A percentile compares a stretch with the other conserved stretches of the same genome.
Conservation (phyloP, 2,329 filamentous ascomycete genomes). For the Berkeleyomyces rouxiae region DNA sequence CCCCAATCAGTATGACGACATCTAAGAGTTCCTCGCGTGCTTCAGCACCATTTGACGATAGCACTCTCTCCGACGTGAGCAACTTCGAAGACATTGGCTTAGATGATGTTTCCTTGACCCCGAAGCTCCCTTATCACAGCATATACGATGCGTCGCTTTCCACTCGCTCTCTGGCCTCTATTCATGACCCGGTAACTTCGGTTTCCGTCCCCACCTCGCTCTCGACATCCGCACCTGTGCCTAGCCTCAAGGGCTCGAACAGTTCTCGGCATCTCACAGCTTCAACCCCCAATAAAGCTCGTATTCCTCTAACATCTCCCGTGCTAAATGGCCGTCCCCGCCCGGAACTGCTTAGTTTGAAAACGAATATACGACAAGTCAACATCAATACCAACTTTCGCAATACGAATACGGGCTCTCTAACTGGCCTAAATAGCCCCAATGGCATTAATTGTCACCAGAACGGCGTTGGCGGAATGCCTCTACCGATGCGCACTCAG, state of each 20-base stretch:
- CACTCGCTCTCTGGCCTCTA: conserved; percentile 18
- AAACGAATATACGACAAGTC: conserved; percentile 28
- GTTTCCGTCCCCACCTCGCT: conserved; percentile 11
- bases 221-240: conserved; percentile 2
- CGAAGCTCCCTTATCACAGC: conserved; percentile 13
- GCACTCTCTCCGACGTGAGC: conserved; percentile 53
- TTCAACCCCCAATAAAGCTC: conserved; percentile 5
- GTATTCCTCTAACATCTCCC: conserved; percentile 20
- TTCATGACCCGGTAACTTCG: conserved; percentile 21
- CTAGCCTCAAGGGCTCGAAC: conserved; percentile 7
- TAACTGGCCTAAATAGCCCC: conserved; percentile 18
- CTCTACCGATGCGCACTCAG: conserved; percentile 11
- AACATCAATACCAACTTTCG: conserved; percentile 34
- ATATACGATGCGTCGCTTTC: conserved; percentile 16
- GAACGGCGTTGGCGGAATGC: conserved; percentile 9
- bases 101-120: conserved; percentile 37
- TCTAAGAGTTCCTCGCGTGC: conserved; percentile 81
- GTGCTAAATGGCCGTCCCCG: conserved; percentile 18
- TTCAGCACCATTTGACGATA: conserved; percentile 61
- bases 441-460: not conserved
- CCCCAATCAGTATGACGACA: conserved; percentile 43
- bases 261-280: conserved; percentile 11
- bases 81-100: conserved; percentile 92
- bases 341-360: conserved; percentile 24
- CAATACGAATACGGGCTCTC: conserved; percentile 29